phyloP scores from a whole-genome alignment of 768 basidiomycete species.

The Suillus discolor region DNA sequence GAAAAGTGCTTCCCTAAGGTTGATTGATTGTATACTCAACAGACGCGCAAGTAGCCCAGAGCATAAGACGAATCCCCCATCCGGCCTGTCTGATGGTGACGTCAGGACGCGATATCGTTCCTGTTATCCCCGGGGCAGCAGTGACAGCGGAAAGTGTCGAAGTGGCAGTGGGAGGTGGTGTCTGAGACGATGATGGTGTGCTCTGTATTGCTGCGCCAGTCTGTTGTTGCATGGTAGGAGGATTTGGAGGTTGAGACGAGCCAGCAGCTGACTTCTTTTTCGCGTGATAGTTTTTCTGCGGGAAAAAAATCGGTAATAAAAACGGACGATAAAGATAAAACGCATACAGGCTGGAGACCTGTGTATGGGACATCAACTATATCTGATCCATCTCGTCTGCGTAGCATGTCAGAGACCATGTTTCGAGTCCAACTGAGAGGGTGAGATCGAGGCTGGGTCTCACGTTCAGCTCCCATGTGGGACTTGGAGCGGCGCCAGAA shows the following conservation, averaged over 20 bases:
- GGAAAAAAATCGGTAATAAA: neutral
- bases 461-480: neutral
- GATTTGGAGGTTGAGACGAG: neutral
- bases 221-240: neutral
- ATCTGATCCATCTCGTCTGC: neutral
- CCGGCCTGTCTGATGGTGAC: neutral
- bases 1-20: neutral
- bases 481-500: neutral
- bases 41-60: neutral
- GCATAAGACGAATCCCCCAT: neutral
- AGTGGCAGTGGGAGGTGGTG: neutral
- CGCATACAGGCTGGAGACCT: neutral
- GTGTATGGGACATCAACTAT: neutral
- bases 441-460: neutral
- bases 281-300: neutral
- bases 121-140: no score
- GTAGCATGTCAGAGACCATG: neutral
- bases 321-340: neutral
- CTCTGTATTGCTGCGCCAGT: neutral
- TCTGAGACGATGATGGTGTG: neutral
- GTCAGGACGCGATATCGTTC: no score
- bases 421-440: neutral
- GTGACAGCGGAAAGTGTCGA: no score
- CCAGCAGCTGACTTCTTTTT: neutral
- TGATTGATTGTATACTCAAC: neutral